phyloP scores from a whole-genome alignment of 768 basidiomycete genomes.

The Hypholoma sublateritium region DNA sequence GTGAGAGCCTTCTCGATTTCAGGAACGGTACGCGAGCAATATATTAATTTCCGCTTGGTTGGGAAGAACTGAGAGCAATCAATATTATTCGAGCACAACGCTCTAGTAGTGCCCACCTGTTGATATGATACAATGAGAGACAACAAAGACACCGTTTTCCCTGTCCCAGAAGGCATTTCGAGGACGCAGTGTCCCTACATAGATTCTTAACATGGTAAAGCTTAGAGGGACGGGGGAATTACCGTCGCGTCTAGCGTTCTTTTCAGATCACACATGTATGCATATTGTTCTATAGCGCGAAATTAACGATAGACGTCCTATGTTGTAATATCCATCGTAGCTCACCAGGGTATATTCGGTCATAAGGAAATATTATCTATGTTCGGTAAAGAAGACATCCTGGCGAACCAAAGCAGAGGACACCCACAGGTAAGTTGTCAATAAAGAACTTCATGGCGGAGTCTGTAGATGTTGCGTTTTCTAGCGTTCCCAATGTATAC shows the following conservation, averaged over 20 bases:
- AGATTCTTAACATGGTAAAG: neutral
- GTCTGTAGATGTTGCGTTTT: neutral
- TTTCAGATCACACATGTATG: slow-evolving; percentile 99
- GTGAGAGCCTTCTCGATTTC: slow-evolving; percentile 98
- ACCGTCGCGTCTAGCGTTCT: slow-evolving; percentile 94
- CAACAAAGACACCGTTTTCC: slow-evolving; percentile 95
- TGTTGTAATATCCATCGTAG: slow-evolving; percentile 6
- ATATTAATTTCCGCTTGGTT: slow-evolving; percentile 90
- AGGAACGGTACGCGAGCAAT: slow-evolving; percentile 98
- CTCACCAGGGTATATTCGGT: slow-evolving; percentile 93
- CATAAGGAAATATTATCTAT: slow-evolving; percentile 89
- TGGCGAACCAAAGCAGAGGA: slow-evolving; percentile 1
- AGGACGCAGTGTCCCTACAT: slow-evolving; percentile 95
- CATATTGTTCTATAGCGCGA: slow-evolving; percentile 86
- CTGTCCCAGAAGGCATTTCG: slow-evolving; percentile 99
- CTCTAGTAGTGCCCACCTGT: slow-evolving; percentile 52
- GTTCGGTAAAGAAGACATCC: slow-evolving; percentile 5
- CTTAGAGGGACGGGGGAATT: slow-evolving; percentile 8
- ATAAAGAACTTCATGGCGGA: slow-evolving; percentile 75
- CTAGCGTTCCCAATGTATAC: too few species aligned
- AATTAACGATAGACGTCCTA: slow-evolving; percentile 8
- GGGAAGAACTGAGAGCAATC: slow-evolving; percentile 76
- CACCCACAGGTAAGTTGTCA: slow-evolving; percentile 73
- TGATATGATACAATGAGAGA: slow-evolving; percentile 98
- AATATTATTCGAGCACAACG: neutral